phyloP scores from a whole-genome alignment of 805 yeast species.

The Pichia phayaonensis region DNA sequence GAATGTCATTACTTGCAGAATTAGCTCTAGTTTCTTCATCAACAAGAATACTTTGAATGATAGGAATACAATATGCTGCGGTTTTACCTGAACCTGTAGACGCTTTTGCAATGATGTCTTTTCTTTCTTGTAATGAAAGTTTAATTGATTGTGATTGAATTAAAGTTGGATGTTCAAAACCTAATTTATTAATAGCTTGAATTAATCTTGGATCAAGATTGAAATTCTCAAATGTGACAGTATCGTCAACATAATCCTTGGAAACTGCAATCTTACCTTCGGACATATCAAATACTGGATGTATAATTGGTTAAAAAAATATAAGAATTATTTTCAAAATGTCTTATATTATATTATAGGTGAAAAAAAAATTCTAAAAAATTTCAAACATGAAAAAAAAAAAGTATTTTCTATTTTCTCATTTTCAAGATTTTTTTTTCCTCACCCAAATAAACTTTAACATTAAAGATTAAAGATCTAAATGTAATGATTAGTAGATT shows the following conservation, averaged over 20 bases:
- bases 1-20: slow-evolving; percentile 27
- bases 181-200: slow-evolving; percentile 76
- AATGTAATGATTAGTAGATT: neutral
- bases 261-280: slow-evolving; percentile 39
- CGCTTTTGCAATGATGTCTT: slow-evolving; percentile 90
- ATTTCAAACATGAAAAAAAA: neutral
- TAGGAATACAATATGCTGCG: slow-evolving; percentile 82
- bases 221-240: slow-evolving; percentile 64
- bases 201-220: slow-evolving; percentile 73
- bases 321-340: neutral
- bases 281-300: slow-evolving; percentile 14
- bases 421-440: neutral
- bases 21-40: slow-evolving; percentile 20
- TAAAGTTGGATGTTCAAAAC: slow-evolving; percentile 80
- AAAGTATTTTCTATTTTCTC: neutral
- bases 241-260: slow-evolving; percentile 64
- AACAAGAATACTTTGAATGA: slow-evolving; percentile 65
- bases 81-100: slow-evolving; percentile 96
- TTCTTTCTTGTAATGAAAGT: slow-evolving; percentile 78
- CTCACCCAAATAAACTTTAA: neutral
- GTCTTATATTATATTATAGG: too few relatives aligned
- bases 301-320: neutral
- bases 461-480: too few relatives aligned
- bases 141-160: slow-evolving; percentile 92
- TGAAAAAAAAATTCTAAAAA: neutral